phyloP scores from a whole-genome alignment of 352 stramenopile genomes.

The Globisporangium emineosum region DNA sequence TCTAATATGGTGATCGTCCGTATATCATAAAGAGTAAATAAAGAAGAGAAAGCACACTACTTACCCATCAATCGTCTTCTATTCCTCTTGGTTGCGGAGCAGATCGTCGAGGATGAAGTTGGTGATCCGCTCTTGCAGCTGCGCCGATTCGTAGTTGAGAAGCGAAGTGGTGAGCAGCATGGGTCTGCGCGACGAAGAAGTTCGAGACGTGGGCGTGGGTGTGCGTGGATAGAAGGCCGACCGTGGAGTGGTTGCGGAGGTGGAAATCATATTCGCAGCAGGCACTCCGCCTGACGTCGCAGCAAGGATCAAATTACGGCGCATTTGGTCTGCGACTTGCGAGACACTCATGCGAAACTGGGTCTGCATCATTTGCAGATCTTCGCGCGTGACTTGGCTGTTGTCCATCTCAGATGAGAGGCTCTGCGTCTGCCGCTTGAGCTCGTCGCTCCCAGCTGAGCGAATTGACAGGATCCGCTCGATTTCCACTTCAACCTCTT shows the following conservation, averaged over 20 bases:
- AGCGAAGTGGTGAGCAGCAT: conserved; percentile 6
- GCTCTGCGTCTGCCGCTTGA: conserved; percentile 19
- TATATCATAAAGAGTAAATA: conserved; percentile 3
- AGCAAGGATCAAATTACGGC: neutral
- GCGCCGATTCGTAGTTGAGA: conserved; percentile 23
- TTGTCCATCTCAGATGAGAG: conserved; percentile 21
- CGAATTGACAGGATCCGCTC: conserved; percentile 25
- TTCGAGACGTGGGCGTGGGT: conserved; percentile 23
- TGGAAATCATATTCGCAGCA: no score
- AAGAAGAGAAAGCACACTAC: neutral
- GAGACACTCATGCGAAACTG: conserved; percentile 7
- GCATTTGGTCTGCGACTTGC: conserved; percentile 11
- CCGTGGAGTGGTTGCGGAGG: neutral
- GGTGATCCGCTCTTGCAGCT: conserved; percentile 36
- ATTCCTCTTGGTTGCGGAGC: conserved; percentile 9
- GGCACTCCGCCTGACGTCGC: neutral
- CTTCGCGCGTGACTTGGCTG: conserved; percentile 3
- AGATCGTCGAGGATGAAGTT: conserved; percentile 33
- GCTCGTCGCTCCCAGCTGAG: conserved; percentile 22
- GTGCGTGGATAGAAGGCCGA: conserved; percentile 20
- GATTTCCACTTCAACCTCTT: conserved; percentile 19
- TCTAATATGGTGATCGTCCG: conserved; percentile 11
- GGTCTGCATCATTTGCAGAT: conserved; percentile 28
- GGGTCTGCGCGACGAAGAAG: conserved; percentile 4
- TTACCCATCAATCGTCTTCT: neutral